Percentiles rank a stretch among this genome's conserved stretches.
phyloP scores from a whole-genome alignment of 257 asterid genomes.

The Cinchona pubescens region DNA sequence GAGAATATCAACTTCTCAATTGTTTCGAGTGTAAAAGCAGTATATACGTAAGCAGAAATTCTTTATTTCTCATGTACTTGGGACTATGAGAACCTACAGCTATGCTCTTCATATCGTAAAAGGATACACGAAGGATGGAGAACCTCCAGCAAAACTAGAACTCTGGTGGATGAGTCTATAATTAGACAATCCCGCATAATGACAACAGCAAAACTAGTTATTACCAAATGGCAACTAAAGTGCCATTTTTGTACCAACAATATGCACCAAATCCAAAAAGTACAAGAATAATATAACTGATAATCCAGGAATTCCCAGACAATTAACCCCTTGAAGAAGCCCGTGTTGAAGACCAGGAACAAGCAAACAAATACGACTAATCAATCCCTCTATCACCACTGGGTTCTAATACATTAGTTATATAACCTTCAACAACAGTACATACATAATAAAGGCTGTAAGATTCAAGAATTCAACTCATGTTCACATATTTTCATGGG shows the following conservation, averaged over 20 bases:
- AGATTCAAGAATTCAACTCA: neutral
- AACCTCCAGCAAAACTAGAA: too few species aligned
- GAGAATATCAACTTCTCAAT: too few species aligned
- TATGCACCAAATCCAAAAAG: neutral
- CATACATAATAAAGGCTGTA: neutral
- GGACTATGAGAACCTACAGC: too few species aligned
- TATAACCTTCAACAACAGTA: neutral
- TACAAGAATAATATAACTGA: neutral
- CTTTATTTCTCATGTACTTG: too few species aligned
- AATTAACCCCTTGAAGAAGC: neutral
- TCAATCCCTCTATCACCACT: neutral
- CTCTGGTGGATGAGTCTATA: neutral
- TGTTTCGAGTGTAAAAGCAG: too few species aligned
- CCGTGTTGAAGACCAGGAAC: neutral
- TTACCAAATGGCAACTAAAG: neutral
- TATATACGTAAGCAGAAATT: too few species aligned
- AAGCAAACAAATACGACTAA: neutral
- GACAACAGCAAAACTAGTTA: neutral
- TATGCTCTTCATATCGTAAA: too few species aligned
- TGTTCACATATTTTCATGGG: neutral
- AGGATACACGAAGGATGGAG: neutral
- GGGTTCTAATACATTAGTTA: too few species aligned
- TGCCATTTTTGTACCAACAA: neutral
- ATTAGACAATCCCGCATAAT: neutral
- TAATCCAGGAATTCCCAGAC: neutral